Conservation (phyloP, 805 yeast species). For the Wickerhamiella spandovensis region DNA sequence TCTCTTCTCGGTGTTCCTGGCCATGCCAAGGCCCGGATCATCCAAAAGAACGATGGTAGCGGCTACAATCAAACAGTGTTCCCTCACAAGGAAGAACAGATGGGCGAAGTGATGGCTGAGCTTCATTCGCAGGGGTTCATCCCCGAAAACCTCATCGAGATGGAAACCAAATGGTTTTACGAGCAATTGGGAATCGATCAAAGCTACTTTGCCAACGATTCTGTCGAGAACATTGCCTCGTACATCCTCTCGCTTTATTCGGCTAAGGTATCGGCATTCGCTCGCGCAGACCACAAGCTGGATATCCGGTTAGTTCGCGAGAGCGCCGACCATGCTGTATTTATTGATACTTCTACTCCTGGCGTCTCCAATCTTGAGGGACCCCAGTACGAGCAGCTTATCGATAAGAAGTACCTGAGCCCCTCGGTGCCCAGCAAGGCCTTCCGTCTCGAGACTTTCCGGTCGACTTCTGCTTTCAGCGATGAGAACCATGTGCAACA, state of each 20-base stretch:
- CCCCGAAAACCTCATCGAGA: slow-evolving; percentile 74
- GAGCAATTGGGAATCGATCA: slow-evolving; percentile 80
- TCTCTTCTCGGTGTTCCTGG: slow-evolving; percentile 20
- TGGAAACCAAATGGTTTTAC: slow-evolving; percentile 84
- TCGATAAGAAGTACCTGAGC: slow-evolving; percentile 64
- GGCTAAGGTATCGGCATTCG: slow-evolving; percentile 81
- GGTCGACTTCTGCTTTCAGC: slow-evolving; percentile 36
- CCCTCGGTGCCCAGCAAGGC: slow-evolving; percentile 27
- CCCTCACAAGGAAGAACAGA: slow-evolving; percentile 68
- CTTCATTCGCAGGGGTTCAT: slow-evolving; percentile 76
- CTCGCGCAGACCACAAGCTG: slow-evolving; percentile 42
- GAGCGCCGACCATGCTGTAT: slow-evolving; percentile 76
- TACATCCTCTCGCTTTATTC: slow-evolving; percentile 84
- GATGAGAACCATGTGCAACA: slow-evolving; percentile 31
- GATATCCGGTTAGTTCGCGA: slow-evolving; percentile 70
- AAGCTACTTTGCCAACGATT: slow-evolving; percentile 76
- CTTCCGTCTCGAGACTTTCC: slow-evolving; percentile 67
- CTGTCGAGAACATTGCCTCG: slow-evolving; percentile 64
- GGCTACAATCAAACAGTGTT: slow-evolving; percentile 72
- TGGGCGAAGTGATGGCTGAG: slow-evolving; percentile 64
- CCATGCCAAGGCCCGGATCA: slow-evolving; percentile 16
- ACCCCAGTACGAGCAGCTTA: slow-evolving; percentile 51
- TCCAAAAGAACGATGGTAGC: slow-evolving; percentile 9
- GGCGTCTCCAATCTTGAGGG: slow-evolving; percentile 33
- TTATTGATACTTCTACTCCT: slow-evolving; percentile 59